Evolutionary conservation across 2,329 filamentous ascomycete genomes (phyloP).

Genomic region (Shiraia sp.): DNA sequence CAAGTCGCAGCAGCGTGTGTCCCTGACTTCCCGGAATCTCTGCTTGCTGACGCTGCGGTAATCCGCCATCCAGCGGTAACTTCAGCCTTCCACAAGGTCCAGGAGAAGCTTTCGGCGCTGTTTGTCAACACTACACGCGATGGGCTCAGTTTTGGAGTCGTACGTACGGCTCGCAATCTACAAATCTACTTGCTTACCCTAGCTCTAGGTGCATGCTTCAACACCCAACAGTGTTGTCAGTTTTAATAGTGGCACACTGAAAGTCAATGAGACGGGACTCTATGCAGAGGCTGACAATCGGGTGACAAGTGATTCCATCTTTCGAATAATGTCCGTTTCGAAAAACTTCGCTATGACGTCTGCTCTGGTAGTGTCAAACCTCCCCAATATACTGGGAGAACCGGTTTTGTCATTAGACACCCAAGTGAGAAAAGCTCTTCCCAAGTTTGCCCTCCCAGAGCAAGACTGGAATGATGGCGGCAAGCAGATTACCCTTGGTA

Average conservation of each 20-base stretch:
- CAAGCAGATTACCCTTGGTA: constrained; percentile 34
- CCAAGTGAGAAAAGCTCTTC: constrained; percentile 24
- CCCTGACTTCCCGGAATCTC: constrained; percentile 25
- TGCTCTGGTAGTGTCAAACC: constrained; percentile 22
- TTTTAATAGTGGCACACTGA: constrained; percentile 36
- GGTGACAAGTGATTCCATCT: constrained; percentile 35
- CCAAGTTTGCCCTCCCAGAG: constrained; percentile 24
- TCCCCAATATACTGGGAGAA: constrained; percentile 7
- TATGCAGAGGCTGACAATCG: constrained; percentile 5
- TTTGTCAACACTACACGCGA: constrained; percentile 30
- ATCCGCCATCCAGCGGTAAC: constrained; percentile 26
- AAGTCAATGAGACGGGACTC: constrained; percentile 31
- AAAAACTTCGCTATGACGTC: constrained; percentile 34
- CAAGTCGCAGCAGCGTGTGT: constrained; percentile 21
- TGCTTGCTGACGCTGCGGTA: constrained; percentile 21
- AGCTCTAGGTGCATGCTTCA: constrained; percentile 31
- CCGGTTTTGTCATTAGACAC: constrained; percentile 24
- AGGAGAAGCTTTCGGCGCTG: constrained; percentile 17
- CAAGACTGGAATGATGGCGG: constrained; percentile 37
- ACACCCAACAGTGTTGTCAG: constrained; percentile 17
- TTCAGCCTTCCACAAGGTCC: constrained; percentile 27
- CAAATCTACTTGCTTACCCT: neutral
- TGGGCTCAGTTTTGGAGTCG: constrained; percentile 35
- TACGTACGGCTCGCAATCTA: constrained; percentile 12
- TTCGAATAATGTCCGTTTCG: constrained; percentile 34